These are phyloP conservation scores for Ogataea populi-albae DNA, from an alignment of 805 yeast species.

Conservation along the genomic window DNA sequence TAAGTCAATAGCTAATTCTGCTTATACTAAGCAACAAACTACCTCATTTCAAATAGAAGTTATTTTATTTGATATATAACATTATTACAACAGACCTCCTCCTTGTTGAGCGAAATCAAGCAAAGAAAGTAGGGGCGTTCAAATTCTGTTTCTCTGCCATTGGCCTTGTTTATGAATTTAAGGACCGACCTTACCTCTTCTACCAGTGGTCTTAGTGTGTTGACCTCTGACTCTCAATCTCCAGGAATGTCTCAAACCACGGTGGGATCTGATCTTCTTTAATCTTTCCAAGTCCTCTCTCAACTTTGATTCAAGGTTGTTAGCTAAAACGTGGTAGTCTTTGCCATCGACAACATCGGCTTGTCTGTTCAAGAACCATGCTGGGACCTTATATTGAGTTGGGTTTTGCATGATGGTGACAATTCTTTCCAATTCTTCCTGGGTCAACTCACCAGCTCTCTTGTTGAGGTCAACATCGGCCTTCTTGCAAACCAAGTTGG, in stretches of 20 bases:
- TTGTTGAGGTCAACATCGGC: slow-evolving; percentile 98
- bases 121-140: no score
- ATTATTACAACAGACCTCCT: no score
- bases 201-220: slow-evolving; percentile 99
- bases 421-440: slow-evolving; percentile 99
- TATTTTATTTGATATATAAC: no score
- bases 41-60: slow-evolving; percentile 1
- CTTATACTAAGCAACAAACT: neutral
- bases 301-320: slow-evolving; percentile 98
- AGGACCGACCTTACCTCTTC: slow-evolving; percentile 68
- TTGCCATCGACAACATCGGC: slow-evolving; percentile 98
- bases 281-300: slow-evolving; percentile 99
- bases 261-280: slow-evolving; percentile 99
- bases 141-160: no score
- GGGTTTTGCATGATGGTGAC: slow-evolving; percentile 99
- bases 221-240: slow-evolving; percentile 99
- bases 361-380: slow-evolving; percentile 99
- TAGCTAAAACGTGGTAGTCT: slow-evolving; percentile 98
- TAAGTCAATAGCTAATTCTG: neutral
- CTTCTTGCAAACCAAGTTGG: slow-evolving; percentile 99
- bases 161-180: no score
- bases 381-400: slow-evolving; percentile 97
- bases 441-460: slow-evolving; percentile 99
- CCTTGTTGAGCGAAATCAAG: no score
- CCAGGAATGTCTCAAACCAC: slow-evolving; percentile 99